Evolutionary conservation across 805 yeast genomes (phyloP), one percentile per base, ranked within the genome.

Genomic region (Saccharomyces mikatae): DNA sequence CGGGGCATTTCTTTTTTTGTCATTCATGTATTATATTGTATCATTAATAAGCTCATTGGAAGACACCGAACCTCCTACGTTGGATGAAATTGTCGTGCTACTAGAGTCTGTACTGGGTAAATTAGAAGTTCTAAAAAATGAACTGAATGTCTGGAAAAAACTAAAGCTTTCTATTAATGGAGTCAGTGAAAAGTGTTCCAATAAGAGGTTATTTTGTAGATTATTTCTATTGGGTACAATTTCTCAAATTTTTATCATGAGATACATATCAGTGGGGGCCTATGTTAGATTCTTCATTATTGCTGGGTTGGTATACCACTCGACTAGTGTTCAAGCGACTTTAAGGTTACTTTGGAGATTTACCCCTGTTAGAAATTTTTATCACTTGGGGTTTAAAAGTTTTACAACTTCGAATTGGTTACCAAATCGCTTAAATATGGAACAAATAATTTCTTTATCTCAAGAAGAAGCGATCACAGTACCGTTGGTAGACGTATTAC

Each of bases 51-150:
- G 50, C 14, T 67, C 64, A 41, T 47, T 65, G 21, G 49, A 48
- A 28, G 52, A 49, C 6, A 54, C 56, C 6, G 72, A 69, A 46
- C 62, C 70, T 3, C 72, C 72, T 29, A 69, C 71, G 9, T 41
- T 66, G 47, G 72, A 69, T 32, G 71, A 69, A 47, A 63, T 69
- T 27, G 60, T 62, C 9, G 56, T 61, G 11, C 48, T 61, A 14
- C 46, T 66, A 30, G 66, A 64, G 32, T 62, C 62, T 14, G 64
- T 69, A 10, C 41, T 52, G 14, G 60, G 60, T 46, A 69, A 69
- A 54, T 51, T 69, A 11, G 58, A 58, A 4, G 57, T 59, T 13
- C 48, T 68, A 28, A 58, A 61, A 24, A 28, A 52, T 3, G 67
- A 68, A 24, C 24, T 36, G 24, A 36, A 36, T 6, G 24, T 36